phyloP scores from a whole-genome alignment of 1,284 basidiomycete genomes.

The Inonotus hispidus region DNA sequence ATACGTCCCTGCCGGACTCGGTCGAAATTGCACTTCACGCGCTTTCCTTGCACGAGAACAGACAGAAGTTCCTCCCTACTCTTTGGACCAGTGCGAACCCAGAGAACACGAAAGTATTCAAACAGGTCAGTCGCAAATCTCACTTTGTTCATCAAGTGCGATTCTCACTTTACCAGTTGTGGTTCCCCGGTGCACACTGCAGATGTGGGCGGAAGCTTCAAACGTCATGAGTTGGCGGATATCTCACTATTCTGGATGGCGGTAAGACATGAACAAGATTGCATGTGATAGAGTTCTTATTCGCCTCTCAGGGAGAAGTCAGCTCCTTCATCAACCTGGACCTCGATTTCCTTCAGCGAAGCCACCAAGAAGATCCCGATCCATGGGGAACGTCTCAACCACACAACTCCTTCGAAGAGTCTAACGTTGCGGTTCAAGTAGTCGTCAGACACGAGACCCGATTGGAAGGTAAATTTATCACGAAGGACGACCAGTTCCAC shows the following conservation, averaged over 20 bases:
- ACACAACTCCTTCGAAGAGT: constrained; percentile 19
- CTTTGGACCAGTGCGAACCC: constrained; percentile 22
- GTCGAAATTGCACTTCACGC: constrained; percentile 27
- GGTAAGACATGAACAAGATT: constrained; percentile 6
- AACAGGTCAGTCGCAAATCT: constrained; percentile 19
- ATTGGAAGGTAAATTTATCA: constrained; percentile 12
- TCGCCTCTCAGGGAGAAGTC: constrained; percentile 20
- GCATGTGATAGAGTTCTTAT: neutral
- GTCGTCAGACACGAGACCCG: constrained; percentile 18
- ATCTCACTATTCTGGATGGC: constrained; percentile 27
- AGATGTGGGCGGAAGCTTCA: constrained; percentile 24
- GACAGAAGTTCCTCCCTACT: constrained; percentile 26
- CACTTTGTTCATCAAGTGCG: neutral
- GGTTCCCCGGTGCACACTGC: constrained; percentile 25
- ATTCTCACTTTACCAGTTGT: constrained; percentile 18
- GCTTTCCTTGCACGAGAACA: constrained; percentile 27
- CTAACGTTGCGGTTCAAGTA: neutral
- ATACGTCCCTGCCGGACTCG: constrained; percentile 22
- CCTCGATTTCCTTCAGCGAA: constrained; percentile 20
- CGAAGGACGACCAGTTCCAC: neutral
- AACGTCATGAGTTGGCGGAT: constrained; percentile 25
- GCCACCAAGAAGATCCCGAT: constrained; percentile 18
- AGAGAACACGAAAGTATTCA: constrained; percentile 20
- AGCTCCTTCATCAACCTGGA: constrained; percentile 21
- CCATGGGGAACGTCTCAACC: constrained; percentile 24